Conservation (phyloP, 129 eudicot genomes). For the Tanacetum coccineum region DNA sequence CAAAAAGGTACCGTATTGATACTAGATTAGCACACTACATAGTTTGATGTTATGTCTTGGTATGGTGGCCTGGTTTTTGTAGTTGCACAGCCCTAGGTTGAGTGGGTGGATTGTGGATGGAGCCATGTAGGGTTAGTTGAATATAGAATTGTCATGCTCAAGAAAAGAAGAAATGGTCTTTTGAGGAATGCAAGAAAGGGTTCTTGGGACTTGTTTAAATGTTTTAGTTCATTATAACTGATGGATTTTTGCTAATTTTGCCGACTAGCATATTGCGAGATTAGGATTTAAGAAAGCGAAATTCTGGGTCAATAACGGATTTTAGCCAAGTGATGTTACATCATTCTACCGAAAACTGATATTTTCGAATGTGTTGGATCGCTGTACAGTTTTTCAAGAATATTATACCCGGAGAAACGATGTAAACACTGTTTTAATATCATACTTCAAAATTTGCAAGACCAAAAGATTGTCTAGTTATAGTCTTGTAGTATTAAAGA, state of each 20-base stretch:
- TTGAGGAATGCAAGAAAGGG: slow-evolving; percentile 1
- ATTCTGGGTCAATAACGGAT: neutral
- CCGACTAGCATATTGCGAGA: neutral
- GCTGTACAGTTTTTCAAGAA: no score
- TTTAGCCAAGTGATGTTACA: neutral
- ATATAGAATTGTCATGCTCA: slow-evolving; percentile 18
- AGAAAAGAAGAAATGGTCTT: slow-evolving; percentile 2
- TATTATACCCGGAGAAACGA: no score
- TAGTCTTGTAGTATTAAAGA: no score
- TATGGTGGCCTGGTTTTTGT: no score
- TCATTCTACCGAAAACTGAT: neutral
- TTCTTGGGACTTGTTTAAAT: slow-evolving; percentile 8
- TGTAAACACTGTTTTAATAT: no score
- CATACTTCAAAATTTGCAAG: no score
- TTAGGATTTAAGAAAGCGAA: neutral
- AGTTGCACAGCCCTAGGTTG: neutral
- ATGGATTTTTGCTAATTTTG: neutral
- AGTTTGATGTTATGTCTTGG: no score
- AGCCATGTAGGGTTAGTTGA: neutral
- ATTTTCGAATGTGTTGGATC: no score
- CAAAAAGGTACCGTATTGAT: no score
- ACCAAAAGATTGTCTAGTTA: no score
- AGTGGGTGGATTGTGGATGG: neutral
- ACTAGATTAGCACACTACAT: no score
- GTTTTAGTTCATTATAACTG: neutral